Conservation (phyloP, 2,329 filamentous ascomycete species). For the Alternaria sp. region DNA sequence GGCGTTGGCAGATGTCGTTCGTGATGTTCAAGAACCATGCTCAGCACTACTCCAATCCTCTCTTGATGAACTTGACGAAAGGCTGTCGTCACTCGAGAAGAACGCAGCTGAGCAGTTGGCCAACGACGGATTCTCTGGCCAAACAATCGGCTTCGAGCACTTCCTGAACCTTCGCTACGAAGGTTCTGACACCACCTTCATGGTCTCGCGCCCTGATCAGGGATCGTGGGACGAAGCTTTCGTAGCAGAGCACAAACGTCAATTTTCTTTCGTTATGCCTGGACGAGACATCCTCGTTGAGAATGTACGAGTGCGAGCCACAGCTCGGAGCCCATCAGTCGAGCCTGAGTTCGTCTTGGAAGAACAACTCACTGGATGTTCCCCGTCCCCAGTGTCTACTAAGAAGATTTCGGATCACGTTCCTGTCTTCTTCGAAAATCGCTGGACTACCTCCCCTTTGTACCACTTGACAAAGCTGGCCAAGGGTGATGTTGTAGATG, state of each 20-base stretch:
- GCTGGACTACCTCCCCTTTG: slow-evolving; percentile 29
- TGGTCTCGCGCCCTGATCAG: slow-evolving; percentile 48
- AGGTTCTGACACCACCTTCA: slow-evolving; percentile 56
- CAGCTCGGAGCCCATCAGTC: slow-evolving; percentile 16
- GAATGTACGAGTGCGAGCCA: slow-evolving; percentile 55
- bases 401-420: slow-evolving; percentile 3
- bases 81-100: slow-evolving; percentile 71
- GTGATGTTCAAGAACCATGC: slow-evolving; percentile 52
- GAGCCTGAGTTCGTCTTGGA: slow-evolving; percentile 20
- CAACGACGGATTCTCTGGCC: slow-evolving; percentile 70
- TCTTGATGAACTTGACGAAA: slow-evolving; percentile 6
- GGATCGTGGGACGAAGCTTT: slow-evolving; percentile 51
- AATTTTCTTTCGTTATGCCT: slow-evolving; percentile 55
- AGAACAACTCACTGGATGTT: slow-evolving; percentile 25
- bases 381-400: slow-evolving; percentile 12
- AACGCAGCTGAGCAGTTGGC: slow-evolving; percentile 68
- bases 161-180: slow-evolving; percentile 58
- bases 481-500: slow-evolving; percentile 30
- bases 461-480: slow-evolving; percentile 33
- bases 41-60: slow-evolving; percentile 38
- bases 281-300: slow-evolving; percentile 55
- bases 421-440: slow-evolving; percentile 36
- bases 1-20: slow-evolving; percentile 54
- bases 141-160: slow-evolving; percentile 35
- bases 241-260: slow-evolving; percentile 49